Evolutionary conservation across 345 rosid genomes (phyloP), one percentile per base, ranked within the genome.

Genomic region (Balakata baccata): DNA sequence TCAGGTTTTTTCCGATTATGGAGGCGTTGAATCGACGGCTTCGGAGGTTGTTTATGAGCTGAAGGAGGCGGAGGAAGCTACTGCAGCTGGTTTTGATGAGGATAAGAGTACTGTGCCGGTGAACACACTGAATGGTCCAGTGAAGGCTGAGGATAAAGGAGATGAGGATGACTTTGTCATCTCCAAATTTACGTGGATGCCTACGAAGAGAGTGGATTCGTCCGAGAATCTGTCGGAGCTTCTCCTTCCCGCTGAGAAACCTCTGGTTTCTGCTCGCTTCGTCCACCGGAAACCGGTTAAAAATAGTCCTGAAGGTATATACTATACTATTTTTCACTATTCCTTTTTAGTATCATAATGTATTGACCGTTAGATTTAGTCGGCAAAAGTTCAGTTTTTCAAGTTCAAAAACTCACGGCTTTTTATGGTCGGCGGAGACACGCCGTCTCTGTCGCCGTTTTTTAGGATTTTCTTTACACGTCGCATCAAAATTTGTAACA

Each of bases 271-370:
- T 50, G 51, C 90, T 45, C 80, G 89, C 61, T 79, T 88, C 72
- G 81, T 75, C 25, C 81, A 84, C 53, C 84, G 85, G 81, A 88
- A 81, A 14, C 80, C 77, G 13, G 66, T 84, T 60, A 85, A 78
- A 80, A 57, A 82, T 34, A 83, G 74, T 71, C 84, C 85, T 38
- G 88, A 89, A 87, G 94, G 96, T 91, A 84, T 20, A 9, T 49
- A 12, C 69, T 49, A 9, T 34, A 3, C 22, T 3, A 7, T 43
- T 57, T n/a, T 11, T 13, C 7, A 13, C n/a, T 14, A 52, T 3
- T 43, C 47, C 7, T 43, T 52, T 6, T 52, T 52, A 12, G 56
- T 13, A 4, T 18, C 11, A 52, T 52, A 52, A 4, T 8, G n/a
- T 11, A 25, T 63, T 1, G 23, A 20, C 50, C 12, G 75, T 17